Conservation (phyloP, 179 eudicot genomes). For the Spergularia azorica region DNA sequence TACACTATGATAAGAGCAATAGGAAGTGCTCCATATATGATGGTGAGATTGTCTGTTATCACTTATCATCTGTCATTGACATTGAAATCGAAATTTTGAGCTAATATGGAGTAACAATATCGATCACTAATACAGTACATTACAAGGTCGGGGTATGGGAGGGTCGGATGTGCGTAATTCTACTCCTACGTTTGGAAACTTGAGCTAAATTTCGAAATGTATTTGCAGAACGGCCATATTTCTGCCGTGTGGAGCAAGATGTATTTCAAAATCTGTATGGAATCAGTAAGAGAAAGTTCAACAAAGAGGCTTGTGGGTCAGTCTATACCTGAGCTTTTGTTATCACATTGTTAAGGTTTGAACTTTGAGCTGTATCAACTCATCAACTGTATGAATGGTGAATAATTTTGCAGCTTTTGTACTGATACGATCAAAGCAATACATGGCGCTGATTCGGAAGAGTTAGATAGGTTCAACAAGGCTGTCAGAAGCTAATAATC, state of each 20-base stretch:
- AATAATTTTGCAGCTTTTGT: conserved; percentile 56
- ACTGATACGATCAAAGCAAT: conserved; percentile 69
- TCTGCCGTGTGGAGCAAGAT: conserved; percentile 83
- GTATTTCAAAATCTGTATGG: conserved; percentile 69
- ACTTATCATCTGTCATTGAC: too few species aligned
- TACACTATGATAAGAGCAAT: conserved; percentile 64
- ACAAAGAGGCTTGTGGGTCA: conserved; percentile 94
- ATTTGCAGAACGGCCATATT: conserved; percentile 81
- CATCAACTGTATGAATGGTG: background rate
- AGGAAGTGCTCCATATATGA: conserved; percentile 81
- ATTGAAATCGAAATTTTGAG: too few species aligned
- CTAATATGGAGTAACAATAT: too few species aligned
- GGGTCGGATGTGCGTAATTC: background rate
- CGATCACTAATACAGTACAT: too few species aligned
- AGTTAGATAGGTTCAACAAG: conserved; percentile 59
- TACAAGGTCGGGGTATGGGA: too few species aligned
- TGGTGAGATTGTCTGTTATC: conserved; percentile 39
- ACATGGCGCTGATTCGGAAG: conserved; percentile 61
- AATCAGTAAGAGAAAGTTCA: conserved; percentile 63
- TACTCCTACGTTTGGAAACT: background rate
- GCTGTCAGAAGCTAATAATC: conserved; percentile 47
- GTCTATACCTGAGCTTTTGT: background rate
- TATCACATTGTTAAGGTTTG: background rate
- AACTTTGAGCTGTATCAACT: background rate
- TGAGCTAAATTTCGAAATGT: background rate